Conservation (phyloP, 345 rosid genomes). For the Eucalyptus curtisii region DNA sequence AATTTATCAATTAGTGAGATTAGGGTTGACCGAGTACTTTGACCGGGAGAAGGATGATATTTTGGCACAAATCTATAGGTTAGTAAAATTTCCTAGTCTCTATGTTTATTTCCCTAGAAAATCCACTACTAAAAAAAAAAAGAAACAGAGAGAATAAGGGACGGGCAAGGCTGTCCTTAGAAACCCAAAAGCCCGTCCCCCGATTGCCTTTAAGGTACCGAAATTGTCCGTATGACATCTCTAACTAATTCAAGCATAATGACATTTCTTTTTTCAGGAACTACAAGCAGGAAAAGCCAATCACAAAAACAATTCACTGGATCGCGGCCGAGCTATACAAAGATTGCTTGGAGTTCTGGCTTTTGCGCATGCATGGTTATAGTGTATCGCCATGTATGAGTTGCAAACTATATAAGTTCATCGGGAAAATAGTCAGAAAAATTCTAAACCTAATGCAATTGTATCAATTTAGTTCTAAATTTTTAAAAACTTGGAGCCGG, state of each 20-base stretch:
- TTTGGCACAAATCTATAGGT: conserved; percentile 19
- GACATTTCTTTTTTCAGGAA: background rate
- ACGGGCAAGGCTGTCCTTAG: too few relatives aligned
- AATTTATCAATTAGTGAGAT: conserved; percentile 33
- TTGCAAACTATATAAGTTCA: background rate
- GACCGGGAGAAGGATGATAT: conserved; percentile 20
- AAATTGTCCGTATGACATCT: background rate
- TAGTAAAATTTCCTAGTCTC: background rate
- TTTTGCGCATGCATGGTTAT: conserved; percentile 42
- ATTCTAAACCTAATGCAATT: too few relatives aligned
- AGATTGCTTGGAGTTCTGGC: conserved; percentile 45
- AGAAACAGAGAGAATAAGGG: too few relatives aligned
- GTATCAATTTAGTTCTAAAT: too few relatives aligned
- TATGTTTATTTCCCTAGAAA: background rate
- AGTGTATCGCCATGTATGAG: conserved; percentile 34
- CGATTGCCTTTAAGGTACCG: too few relatives aligned
- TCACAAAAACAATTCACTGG: background rate
- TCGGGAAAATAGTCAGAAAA: too few relatives aligned
- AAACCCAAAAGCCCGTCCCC: too few relatives aligned
- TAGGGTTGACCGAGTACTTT: conserved; percentile 45
- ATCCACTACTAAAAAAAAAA: background rate
- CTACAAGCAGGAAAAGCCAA: background rate
- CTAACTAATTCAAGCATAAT: background rate
- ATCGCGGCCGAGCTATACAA: conserved; percentile 19
- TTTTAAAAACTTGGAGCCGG: too few relatives aligned